Evolutionary conservation across 2,329 filamentous ascomycete species (phyloP), one percentile per base, ranked within the genome.

Genomic region (Diaporthe eres): DNA sequence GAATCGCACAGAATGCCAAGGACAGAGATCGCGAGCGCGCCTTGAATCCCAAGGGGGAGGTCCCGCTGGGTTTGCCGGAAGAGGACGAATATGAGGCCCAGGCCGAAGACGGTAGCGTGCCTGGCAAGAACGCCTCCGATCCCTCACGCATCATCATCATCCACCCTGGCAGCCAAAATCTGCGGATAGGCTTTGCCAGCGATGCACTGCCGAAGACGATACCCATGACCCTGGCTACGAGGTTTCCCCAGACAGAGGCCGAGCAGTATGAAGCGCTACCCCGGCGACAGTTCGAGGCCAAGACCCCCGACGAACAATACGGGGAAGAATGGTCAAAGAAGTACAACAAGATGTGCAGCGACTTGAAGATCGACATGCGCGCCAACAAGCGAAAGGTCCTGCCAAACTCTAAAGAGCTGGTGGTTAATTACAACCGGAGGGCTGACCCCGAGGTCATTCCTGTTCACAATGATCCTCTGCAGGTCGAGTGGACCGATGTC

Each of bases 381-480:
- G 91, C 92, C 79, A 98, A 98, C 85, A 98, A 98, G 88, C 93
- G 95, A 82, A 94, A 98, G 83, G 96, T 98, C 22, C 86, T 98
- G 68, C 97, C 97, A n/a, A 98, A 98, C 82, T 98, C 96, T 0
- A 98, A 98, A 84, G 97, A 99, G 82, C 88, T 98, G 75, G 96
- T 98, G 1, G 92, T 96, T 78, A 98, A 98, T 82, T 98, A 94
- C 88, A 99, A 99, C 84, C 92, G 94, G 72, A 91, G 95, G 65
- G 94, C 92, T 0, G 92, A 94, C 47, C 93, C 95, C 9, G 97
- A 98, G 79, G 90, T 93, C 67, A 98, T 99, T 76, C 93, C 94
- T 7, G 94, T 97, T 81, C 97, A 98, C 85, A 99, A 98, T 82
- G 97, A 99, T 81, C 94, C 96, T 0, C 88, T 98, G 79, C 94